phyloP scores from a whole-genome alignment of 2,329 filamentous ascomycete genomes.

The Orbilia brochopaga region DNA sequence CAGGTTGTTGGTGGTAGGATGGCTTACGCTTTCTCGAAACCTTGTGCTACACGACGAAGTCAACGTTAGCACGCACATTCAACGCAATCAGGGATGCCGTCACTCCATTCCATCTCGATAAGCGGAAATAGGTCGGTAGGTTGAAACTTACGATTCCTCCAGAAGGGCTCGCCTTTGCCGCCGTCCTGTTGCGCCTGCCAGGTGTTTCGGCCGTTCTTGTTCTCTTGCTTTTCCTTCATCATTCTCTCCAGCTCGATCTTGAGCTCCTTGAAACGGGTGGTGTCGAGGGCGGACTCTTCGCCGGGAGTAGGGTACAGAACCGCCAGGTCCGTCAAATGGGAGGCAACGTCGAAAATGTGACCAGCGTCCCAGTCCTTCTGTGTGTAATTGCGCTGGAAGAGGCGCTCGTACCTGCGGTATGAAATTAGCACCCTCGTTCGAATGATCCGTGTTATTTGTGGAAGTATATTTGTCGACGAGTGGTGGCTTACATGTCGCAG shows the following conservation, averaged over 20 bases:
- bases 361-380: conserved; percentile 58
- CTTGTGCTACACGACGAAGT: conserved; percentile 20
- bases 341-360: conserved; percentile 57
- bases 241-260: conserved; percentile 56
- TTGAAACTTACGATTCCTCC: conserved; percentile 59
- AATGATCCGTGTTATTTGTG: conserved; percentile 25
- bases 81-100: background rate
- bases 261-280: conserved; percentile 43
- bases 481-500: conserved; percentile 65
- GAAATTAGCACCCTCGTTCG: conserved; percentile 61
- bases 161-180: conserved; percentile 64
- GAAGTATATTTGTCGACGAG: conserved; percentile 58
- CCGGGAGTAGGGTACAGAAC: conserved; percentile 52
- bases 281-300: conserved; percentile 53
- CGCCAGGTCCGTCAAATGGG: conserved; percentile 50
- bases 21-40: conserved; percentile 53
- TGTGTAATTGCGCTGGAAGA: conserved; percentile 57
- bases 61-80: background rate
- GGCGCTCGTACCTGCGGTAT: conserved; percentile 60
- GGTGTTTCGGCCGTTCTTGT: conserved; percentile 60
- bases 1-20: no score
- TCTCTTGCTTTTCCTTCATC: conserved; percentile 51
- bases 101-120: no score
- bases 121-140: background rate
- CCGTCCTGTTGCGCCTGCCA: conserved; percentile 65